Base-by-base conservation (phyloP, 495 filamentous ascomycete genomes). In the Lepraria neglecta region DNA sequence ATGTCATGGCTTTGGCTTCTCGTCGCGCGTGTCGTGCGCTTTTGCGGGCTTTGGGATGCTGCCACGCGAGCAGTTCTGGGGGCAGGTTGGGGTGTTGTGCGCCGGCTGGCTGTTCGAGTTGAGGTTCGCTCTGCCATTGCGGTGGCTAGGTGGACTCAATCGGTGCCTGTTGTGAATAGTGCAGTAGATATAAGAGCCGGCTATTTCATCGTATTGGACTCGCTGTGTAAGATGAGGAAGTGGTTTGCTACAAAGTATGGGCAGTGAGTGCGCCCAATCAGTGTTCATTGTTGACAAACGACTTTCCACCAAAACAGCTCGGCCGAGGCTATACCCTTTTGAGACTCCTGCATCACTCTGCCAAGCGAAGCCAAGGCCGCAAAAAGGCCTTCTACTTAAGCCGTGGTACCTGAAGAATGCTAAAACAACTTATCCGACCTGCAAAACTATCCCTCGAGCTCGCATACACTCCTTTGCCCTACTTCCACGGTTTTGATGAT, bases 1-100 rank as follows among this genome's bases (percentile, higher is more conserved):
- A 73, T 40, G 15, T 76, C 76, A 27, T 65, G 65, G 65, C 76
- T 78, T 57, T 66, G 69, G 59, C 77, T 78, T 69, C 77, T 66
- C 24, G 72, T 71, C 6, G 58, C 60, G 24, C 71, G 47, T 17
- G 58, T 67, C 6, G 61, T 65, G 17, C 67, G 61, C n/a, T 58
- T 63, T 6, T 57, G 53, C n/a, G 62, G 64, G 35, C 57, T 68
- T 50, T 64, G 60, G 38, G 30, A 38, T 35, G 51, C 50, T 38
- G 19, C 44, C 19, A 31, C 28, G 17, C 42, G 58, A 43, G 55
- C 28, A 61, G 27, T 30, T 59, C 68, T 63, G 35, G 70, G 63
- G 14, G 68, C 65, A n/a, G 70, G 68, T 28, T 67, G 65, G 27
- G 73, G 64, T 45, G 71, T 61, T 51, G 68, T 63, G 58, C 69